Evolutionary conservation across 1,139 yeast species (phyloP), one percentile per base, ranked within the genome.

Genomic region (Lodderomyces pseudojiufengensis): DNA sequence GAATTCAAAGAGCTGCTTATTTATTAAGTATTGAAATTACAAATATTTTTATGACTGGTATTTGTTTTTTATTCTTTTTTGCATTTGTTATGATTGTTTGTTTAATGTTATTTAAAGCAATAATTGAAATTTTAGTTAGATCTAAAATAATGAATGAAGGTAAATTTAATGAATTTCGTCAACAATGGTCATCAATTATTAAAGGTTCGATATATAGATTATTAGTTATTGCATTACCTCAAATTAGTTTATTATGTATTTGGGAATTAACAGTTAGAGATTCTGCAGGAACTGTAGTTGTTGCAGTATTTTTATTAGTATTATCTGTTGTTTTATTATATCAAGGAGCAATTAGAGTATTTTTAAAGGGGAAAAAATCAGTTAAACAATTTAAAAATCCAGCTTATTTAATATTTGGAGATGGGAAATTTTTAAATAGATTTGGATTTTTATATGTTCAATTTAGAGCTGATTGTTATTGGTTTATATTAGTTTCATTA

Each of bases 381-480:
- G 70, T 74, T 23, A 69, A 71, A 43, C 71, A 84, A 45, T 87
- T 81, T 66, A 83, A 85, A 55, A 92, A 90, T 51, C 95, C 98
- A 0, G 98, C 98, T 1, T 92, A 87, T 56, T 70, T 90, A 45
- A 70, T 92, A 43, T 92, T 76, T 55, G 95, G 97, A 33, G 95
- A 94, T 55, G 77, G 82, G 9, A 73, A 71, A 28, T 79, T 86
- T 45, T 72, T 94, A 51, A 87, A 87, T 66, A 78, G 85, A 50
- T 92, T 84, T 66, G 99, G 99, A 0, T 92, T 92, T 63, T 63
- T 94, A 46, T 92, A 92, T 50, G 88, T 90, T 27, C 96, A 88
- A 63, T 92, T 74, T 67, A 75, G 90, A 45, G 97, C 97, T 12
- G 85, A 85, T 39, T 76, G 80, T 43, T 92, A 84, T 61, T 92